These are phyloP conservation scores for Trichomonas gallinae DNA, from an alignment of 208 protist genomes.

Conservation along the genomic window DNA sequence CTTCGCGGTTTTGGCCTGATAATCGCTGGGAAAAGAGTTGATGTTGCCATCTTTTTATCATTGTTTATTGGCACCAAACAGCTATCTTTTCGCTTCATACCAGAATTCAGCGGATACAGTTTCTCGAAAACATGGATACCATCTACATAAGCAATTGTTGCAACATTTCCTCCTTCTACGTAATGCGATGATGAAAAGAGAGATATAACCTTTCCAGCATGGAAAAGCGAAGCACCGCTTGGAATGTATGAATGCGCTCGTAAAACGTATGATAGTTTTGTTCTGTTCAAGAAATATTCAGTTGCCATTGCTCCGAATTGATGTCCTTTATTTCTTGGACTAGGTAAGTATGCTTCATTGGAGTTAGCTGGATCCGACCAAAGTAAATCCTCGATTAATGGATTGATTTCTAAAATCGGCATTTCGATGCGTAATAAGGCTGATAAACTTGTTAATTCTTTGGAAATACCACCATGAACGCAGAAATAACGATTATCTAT, in stretches of 20 bases:
- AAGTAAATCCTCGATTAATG: neutral
- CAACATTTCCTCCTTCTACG: neutral
- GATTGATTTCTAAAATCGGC: neutral
- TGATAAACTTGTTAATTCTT: neutral
- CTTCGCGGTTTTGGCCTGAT: neutral
- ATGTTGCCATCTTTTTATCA: neutral
- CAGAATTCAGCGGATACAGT: neutral
- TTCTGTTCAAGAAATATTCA: neutral
- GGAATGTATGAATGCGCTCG: neutral
- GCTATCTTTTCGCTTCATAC: neutral
- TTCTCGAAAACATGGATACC: neutral
- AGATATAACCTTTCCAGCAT: neutral
- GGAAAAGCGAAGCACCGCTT: neutral
- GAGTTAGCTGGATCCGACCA: neutral
- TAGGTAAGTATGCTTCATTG: neutral
- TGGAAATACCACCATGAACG: neutral
- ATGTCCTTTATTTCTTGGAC: neutral
- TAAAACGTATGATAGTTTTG: neutral
- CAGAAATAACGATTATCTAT: neutral
- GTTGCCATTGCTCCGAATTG: neutral
- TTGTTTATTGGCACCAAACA: neutral
- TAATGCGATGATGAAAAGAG: neutral
- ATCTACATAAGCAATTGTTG: neutral
- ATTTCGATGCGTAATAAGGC: neutral
- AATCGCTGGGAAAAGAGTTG: neutral